Evolutionary conservation across 1,284 basidiomycete species (phyloP), one percentile per base, ranked within the genome.

Genomic region (Sporisorium sorghi): DNA sequence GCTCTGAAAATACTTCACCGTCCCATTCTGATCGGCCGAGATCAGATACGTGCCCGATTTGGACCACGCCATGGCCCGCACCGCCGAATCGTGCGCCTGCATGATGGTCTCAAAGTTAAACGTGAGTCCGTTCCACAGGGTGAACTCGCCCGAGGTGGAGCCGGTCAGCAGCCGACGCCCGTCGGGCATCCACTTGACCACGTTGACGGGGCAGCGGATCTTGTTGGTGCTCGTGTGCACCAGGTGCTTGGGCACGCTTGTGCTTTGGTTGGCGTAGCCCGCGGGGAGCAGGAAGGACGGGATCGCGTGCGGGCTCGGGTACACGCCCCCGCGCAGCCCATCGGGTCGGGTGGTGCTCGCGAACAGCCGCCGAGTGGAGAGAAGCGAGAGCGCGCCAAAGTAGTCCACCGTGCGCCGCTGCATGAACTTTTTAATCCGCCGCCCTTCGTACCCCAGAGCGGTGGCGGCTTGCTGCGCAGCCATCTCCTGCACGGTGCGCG

Each of bases 41-140:
- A 93, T 91, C 44, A 99, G 89, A 85, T 93, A 97, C 19, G 90
- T 88, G 11, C 96, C 96, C 0, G 93, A 93, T 78, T 96, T 92
- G 2, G 92, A 92, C 87, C 96, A 99, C 10, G 90, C 87, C 83
- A 98, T 90, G 0, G 93, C 89, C 37, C 95, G 92, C 64, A 99
- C 93, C 21, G 94, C 92, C 10, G 91, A 91, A 84, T 99, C 96
- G 86, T 99, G 97, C 0, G 95, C 96, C 83, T 97, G 95, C 43
- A 98, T 89, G 80, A 99, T 98, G 0, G 96, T 97, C 85, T 99
- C 96, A 85, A 99, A 99, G 87, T 99, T 98, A 90, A 98, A 99
- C 0, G 96, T 98, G 32, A 97, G 88, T 19, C 95, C 96, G 81
- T 99, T 99, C 96, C 97, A 99, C 6, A 99, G 89, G 0, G 96